phyloP scores from a whole-genome alignment of 2,329 filamentous ascomycete species.

The Leptographium radiaticola region DNA sequence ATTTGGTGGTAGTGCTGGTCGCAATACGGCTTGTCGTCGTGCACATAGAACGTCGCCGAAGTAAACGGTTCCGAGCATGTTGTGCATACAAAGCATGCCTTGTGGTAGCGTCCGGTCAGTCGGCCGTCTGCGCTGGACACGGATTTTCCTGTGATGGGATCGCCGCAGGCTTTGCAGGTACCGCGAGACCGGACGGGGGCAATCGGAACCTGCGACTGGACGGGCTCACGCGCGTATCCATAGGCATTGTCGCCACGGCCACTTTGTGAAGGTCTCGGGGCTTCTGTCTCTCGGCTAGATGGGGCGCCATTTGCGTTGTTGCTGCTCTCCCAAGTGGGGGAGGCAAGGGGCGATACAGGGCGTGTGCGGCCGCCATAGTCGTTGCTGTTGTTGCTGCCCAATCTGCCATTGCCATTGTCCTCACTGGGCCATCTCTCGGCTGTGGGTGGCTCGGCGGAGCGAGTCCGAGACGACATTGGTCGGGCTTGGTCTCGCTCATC shows the following conservation, averaged over 20 bases:
- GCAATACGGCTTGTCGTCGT: constrained; percentile 78
- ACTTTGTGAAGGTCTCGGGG: neutral
- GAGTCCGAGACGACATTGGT: neutral
- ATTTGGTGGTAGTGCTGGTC: constrained; percentile 84
- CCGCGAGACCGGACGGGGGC: constrained; percentile 40
- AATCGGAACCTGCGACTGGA: neutral
- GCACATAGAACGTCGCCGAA: constrained; percentile 86
- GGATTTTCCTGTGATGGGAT: constrained; percentile 76
- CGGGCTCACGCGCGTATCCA: neutral
- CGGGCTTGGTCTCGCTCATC: neutral
- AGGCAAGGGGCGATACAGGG: neutral
- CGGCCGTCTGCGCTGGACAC: constrained; percentile 88
- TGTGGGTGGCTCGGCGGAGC: too few relatives aligned
- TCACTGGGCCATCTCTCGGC: neutral
- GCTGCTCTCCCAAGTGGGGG: neutral
- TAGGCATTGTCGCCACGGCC: neutral
- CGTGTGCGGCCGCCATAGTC: neutral
- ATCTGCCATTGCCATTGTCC: neutral
- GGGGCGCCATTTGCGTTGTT: neutral
- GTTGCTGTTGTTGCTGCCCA: neutral
- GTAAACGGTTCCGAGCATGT: constrained; percentile 71
- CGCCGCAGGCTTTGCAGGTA: constrained; percentile 69
- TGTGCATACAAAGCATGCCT: constrained; percentile 83
- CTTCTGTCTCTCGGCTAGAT: neutral
- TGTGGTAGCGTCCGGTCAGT: constrained; percentile 87